Base-by-base conservation (phyloP, 1,139 yeast species). In the Taiozyma sp. region DNA sequence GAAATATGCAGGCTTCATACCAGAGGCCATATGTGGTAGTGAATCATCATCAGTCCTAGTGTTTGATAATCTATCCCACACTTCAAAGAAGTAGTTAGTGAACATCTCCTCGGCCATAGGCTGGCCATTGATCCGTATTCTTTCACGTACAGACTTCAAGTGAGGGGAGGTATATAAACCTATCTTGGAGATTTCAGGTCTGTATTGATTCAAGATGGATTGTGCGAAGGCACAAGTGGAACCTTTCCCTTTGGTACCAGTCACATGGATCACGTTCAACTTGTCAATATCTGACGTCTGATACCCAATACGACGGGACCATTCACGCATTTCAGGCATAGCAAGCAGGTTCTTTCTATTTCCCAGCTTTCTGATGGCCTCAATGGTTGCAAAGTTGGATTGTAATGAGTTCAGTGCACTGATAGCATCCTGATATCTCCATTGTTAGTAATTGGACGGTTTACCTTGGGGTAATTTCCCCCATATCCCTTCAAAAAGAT, bases 211-310 rank as follows among this genome's bases (percentile, higher is more conserved):
- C 54, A 95, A 70, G 46, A 93, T 90, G 4, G 95, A 83, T 62
- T 89, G 90, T 3, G 92, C 81, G 66, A 95, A 95, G 0, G 99
- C 97, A 71, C 97, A 93, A 0, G 98, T 92, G 1, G 97, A 91
- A 1, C 99, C 99, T 70, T 95, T 95, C 13, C 99, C 99, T 68
- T 95, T 95, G 2, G 99, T 95, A 28, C 99, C 99, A 0, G 99
- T 92, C 38, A 95, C 87, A 65, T 95, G 99, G 46, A 95, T 79
- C 5, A 91, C 78, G 60, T 92, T 91, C 62, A 95, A 70, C 53
- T 70, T 76, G 68, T 91, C 81, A 64, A 89, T 83, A 56, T 87
- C 96, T 4, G 69, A 60, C 1, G 84, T 78, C n/a, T 72, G 65
- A 68, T 92, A 91, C 0, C 98, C 99, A 48, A 90, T 78, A 60